phyloP scores from a whole-genome alignment of 192 early-diverging fungal genomes.

The Borealophlyctis nickersoniae region DNA sequence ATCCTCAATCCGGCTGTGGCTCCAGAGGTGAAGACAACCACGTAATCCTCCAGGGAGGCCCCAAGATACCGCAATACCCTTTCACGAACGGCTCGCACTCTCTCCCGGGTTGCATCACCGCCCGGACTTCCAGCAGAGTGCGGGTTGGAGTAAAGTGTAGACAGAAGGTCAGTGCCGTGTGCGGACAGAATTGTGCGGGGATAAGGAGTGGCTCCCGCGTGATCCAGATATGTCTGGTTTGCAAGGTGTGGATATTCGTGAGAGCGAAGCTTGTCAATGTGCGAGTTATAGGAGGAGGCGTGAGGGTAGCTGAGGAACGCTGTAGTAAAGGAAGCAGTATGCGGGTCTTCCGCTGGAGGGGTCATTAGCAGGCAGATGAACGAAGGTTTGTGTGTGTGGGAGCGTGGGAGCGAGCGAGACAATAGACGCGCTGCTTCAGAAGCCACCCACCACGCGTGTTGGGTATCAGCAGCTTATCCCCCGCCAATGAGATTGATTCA shows the following conservation, averaged over 20 bases:
- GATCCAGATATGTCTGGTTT: constrained; percentile 36
- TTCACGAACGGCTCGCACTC: constrained; percentile 19
- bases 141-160: constrained; percentile 32
- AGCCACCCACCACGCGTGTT: too few species aligned
- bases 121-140: constrained; percentile 32
- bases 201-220: constrained; percentile 35
- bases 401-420: too few species aligned
- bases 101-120: constrained; percentile 3
- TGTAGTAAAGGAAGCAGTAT: too few species aligned
- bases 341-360: too few species aligned
- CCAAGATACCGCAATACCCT: constrained; percentile 45
- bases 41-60: constrained; percentile 55
- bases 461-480: too few species aligned
- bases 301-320: too few species aligned
- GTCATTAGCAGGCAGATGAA: too few species aligned
- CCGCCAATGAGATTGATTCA: too few species aligned
- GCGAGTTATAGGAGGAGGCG: constrained; percentile 1
- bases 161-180: constrained; percentile 17
- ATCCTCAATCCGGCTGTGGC: constrained; percentile 75
- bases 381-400: too few species aligned
- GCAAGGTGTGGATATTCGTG: constrained; percentile 33
- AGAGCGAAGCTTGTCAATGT: constrained; percentile 5
- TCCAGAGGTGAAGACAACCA: constrained; percentile 74
- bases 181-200: constrained; percentile 21
- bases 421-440: too few species aligned